phyloP scores from a whole-genome alignment of 2,329 filamentous ascomycete species.

The Diaporthe batatas region DNA sequence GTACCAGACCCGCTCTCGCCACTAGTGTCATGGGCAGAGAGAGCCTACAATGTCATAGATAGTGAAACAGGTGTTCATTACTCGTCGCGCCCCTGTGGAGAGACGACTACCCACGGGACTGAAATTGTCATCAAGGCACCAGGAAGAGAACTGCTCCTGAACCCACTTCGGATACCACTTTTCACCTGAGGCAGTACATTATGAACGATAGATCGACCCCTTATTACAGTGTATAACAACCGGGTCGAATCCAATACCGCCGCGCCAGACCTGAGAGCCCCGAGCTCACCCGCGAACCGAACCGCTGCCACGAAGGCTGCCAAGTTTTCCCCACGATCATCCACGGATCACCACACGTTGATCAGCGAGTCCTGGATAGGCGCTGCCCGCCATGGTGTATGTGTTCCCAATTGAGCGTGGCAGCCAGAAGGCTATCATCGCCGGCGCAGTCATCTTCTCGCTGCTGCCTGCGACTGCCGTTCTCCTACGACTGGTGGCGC shows the following conservation, averaged over 20 bases:
- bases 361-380: slow-evolving; percentile 2
- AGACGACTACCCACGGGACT: background rate
- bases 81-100: background rate
- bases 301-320: slow-evolving; percentile 10
- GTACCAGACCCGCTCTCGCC: background rate
- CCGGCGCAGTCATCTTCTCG: slow-evolving; percentile 24
- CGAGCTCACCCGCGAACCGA: background rate
- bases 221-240: slow-evolving; percentile 4
- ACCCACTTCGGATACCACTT: background rate
- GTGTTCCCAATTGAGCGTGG: slow-evolving; percentile 16
- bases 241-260: slow-evolving; percentile 4
- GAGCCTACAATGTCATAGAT: background rate
- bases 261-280: background rate
- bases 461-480: slow-evolving; percentile 3
- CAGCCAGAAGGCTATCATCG: slow-evolving; percentile 18
- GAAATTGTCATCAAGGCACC: slow-evolving; percentile 7
- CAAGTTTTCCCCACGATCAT: background rate
- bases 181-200: background rate
- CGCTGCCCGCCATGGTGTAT: slow-evolving; percentile 12
- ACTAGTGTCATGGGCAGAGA: background rate
- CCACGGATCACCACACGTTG: background rate
- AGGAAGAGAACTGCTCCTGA: background rate
- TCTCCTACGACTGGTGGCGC: slow-evolving; percentile 7
- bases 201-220: background rate
- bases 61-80: background rate